Conservation (phyloP, 1,284 basidiomycete genomes). For the Cryptococcus sp. region DNA sequence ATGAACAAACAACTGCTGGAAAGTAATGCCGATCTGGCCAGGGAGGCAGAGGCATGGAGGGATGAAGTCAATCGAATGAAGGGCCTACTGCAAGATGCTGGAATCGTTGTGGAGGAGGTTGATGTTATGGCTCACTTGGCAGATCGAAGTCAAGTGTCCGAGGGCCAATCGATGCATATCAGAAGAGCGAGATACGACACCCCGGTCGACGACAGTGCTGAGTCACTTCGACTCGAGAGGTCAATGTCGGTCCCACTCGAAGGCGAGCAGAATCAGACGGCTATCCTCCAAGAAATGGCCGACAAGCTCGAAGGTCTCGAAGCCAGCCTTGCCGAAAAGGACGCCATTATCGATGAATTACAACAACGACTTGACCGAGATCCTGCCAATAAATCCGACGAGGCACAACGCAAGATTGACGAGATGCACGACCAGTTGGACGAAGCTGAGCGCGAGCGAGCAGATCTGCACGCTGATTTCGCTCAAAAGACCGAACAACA, state of each 20-base stretch:
- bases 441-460: conserved; percentile 19
- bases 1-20: conserved; percentile 45
- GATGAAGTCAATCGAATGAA: conserved; percentile 29
- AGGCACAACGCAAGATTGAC: background rate
- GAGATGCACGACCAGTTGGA: conserved; percentile 19
- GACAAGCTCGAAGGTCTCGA: conserved; percentile 29
- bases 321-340: conserved; percentile 26
- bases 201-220: background rate
- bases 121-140: conserved; percentile 10
- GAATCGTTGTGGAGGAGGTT: conserved; percentile 31
- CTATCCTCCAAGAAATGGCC: conserved; percentile 26
- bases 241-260: conserved; percentile 1
- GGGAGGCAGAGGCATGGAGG: conserved; percentile 40
- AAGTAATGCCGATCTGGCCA: conserved; percentile 36
- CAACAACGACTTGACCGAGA: conserved; percentile 12
- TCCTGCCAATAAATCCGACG: background rate
- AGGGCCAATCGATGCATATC: background rate
- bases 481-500: conserved; percentile 38
- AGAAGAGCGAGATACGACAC: background rate
- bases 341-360: conserved; percentile 20
- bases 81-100: conserved; percentile 24
- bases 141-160: background rate
- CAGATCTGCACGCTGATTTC: conserved; percentile 26
- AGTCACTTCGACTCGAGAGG: conserved; percentile 8
- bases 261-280: conserved; percentile 12